Percentiles rank a stretch among this genome's conserved stretches.
phyloP scores from a whole-genome alignment of 2,329 filamentous ascomycete genomes.

The Westerdykella sp. region DNA sequence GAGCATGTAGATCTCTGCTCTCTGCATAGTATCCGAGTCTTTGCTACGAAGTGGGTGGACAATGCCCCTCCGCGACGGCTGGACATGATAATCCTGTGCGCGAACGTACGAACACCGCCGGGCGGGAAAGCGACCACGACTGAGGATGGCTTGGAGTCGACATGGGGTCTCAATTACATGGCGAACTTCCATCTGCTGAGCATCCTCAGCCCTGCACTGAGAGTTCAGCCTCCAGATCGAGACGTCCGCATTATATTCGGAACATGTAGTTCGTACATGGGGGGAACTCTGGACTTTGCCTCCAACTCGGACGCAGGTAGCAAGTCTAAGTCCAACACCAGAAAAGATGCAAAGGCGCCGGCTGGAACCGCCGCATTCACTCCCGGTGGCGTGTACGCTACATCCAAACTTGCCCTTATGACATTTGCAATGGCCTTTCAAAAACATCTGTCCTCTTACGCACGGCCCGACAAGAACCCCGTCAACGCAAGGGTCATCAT shows the following conservation, averaged over 20 bases:
- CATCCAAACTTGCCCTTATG: slow-evolving; percentile 67
- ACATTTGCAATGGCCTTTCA: slow-evolving; percentile 86
- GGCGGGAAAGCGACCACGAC: slow-evolving; percentile 58
- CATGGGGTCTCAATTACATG: slow-evolving; percentile 92
- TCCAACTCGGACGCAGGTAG: slow-evolving; percentile 37
- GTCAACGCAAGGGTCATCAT: slow-evolving; percentile 78
- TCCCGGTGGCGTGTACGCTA: slow-evolving; percentile 44
- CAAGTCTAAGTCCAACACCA: slow-evolving; percentile 50
- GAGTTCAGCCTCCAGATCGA: slow-evolving; percentile 85
- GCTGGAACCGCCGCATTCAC: slow-evolving; percentile 35
- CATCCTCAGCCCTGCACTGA: slow-evolving; percentile 82
- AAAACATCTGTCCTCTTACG: slow-evolving; percentile 80
- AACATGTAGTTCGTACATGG: slow-evolving; percentile 84
- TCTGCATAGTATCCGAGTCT: slow-evolving; percentile 82
- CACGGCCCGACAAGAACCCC: slow-evolving; percentile 74
- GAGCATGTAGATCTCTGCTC: slow-evolving; percentile 88
- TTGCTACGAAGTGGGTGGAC: slow-evolving; percentile 97
- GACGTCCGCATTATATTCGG: slow-evolving; percentile 84
- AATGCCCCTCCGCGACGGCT: slow-evolving; percentile 82
- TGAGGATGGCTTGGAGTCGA: slow-evolving; percentile 74
- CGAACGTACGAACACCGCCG: slow-evolving; percentile 66
- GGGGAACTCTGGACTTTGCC: slow-evolving; percentile 57
- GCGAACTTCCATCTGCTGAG: slow-evolving; percentile 92
- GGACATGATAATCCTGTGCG: slow-evolving; percentile 87
- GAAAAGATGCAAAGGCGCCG: slow-evolving; percentile 34